Conservation (phyloP, 345 rosid genomes). For the Anacardium occidentale region DNA sequence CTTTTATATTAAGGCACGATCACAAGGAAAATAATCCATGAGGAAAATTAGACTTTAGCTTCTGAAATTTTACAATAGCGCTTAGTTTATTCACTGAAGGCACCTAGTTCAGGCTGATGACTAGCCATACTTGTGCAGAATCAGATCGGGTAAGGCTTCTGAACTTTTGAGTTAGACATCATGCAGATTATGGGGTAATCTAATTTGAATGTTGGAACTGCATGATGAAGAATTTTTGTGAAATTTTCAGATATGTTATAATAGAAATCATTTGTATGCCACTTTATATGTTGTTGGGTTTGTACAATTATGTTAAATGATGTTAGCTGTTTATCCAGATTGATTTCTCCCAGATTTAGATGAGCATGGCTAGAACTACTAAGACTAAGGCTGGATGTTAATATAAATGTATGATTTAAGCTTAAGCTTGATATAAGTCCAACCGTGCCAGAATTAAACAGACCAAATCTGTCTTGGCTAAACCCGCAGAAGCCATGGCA, state of each 20-base stretch:
- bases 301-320: background rate
- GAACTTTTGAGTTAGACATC: background rate
- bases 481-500: background rate
- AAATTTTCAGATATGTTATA: background rate
- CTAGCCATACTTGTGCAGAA: background rate
- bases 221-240: background rate
- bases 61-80: background rate
- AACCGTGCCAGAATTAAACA: background rate
- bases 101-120: background rate
- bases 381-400: background rate
- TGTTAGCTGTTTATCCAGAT: background rate
- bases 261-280: background rate
- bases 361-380: background rate
- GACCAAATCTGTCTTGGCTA: background rate
- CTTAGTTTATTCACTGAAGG: background rate
- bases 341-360: background rate
- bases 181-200: background rate
- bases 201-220: background rate
- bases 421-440: background rate
- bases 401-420: background rate
- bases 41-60: background rate
- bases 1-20: background rate
- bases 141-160: background rate
- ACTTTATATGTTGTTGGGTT: background rate
- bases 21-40: background rate